Evolutionary conservation across 805 yeast genomes (phyloP).

Genomic region (Candida fluviatilis): DNA sequence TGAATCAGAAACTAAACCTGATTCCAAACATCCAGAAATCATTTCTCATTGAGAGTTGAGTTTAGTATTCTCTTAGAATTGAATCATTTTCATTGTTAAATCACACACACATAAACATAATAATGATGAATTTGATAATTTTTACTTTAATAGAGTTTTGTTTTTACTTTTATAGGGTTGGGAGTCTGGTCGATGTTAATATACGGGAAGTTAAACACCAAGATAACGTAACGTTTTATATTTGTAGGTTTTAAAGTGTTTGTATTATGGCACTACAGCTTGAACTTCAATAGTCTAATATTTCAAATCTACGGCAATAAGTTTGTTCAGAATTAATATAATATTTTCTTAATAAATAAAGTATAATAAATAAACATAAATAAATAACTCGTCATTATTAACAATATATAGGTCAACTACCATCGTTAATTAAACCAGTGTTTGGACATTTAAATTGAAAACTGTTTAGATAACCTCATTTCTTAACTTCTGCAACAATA

Average conservation of each 20-base stretch:
- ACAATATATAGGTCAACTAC: conserved; percentile 4
- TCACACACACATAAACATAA: not conserved
- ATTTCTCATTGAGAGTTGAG: too few species aligned
- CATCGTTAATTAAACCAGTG: not conserved
- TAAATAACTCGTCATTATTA: conserved; percentile 1
- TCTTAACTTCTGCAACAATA: conserved; percentile 47
- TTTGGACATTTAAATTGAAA: not conserved
- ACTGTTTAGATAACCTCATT: conserved; percentile 5
- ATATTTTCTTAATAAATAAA: conserved; percentile 3
- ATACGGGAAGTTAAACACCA: not conserved
- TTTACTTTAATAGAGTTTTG: too few species aligned
- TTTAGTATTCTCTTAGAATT: too few species aligned
- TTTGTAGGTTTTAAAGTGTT: too few species aligned
- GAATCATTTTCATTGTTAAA: not conserved
- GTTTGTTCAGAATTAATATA: too few species aligned
- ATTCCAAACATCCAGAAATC: not conserved
- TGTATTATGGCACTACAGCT: too few species aligned
- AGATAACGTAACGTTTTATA: too few species aligned
- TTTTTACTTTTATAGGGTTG: too few species aligned
- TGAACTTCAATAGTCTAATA: too few species aligned
- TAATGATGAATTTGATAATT: too few species aligned
- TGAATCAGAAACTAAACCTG: not conserved
- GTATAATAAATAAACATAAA: conserved; percentile 4
- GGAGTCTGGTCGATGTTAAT: too few species aligned
- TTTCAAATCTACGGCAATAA: too few species aligned